Conservation (phyloP, 2,329 filamentous ascomycete genomes). For the Colletotrichum godetiae region DNA sequence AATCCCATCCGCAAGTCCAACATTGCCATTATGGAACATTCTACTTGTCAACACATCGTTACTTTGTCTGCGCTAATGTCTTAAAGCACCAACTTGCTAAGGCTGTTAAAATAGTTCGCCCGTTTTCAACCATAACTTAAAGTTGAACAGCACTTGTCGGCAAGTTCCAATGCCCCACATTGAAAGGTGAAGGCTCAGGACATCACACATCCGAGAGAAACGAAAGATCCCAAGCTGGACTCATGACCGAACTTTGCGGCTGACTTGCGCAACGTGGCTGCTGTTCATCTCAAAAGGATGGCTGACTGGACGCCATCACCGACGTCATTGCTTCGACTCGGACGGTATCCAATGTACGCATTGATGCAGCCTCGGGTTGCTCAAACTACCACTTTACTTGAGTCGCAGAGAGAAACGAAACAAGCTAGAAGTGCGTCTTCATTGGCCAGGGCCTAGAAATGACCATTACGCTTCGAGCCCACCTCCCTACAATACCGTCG, state of each 20-base stretch:
- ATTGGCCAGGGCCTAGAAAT: not conserved
- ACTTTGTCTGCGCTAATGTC: not conserved
- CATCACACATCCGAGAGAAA: not conserved
- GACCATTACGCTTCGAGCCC: not conserved
- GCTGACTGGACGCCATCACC: not conserved
- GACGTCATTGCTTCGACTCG: slow-evolving; percentile 16
- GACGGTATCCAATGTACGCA: slow-evolving; percentile 1
- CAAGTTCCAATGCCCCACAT: not conserved
- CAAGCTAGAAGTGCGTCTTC: not conserved
- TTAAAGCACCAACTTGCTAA: not conserved
- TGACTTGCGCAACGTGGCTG: not conserved
- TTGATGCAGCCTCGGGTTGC: not conserved
- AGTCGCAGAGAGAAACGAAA: not conserved
- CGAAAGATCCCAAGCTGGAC: not conserved
- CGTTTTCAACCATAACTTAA: slow-evolving; percentile 3
- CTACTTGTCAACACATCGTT: not conserved
- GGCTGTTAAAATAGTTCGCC: not conserved
- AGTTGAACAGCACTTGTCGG: not conserved
- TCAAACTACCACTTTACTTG: not conserved
- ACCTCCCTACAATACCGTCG: not conserved
- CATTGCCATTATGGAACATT: not conserved
- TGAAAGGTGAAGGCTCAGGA: not conserved
- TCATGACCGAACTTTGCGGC: slow-evolving; percentile 1
- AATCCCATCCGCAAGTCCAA: not conserved
- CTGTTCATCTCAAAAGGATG: not conserved